Evolutionary conservation across 1,284 basidiomycete species (phyloP).

Genomic region (Melampsora medusae): DNA sequence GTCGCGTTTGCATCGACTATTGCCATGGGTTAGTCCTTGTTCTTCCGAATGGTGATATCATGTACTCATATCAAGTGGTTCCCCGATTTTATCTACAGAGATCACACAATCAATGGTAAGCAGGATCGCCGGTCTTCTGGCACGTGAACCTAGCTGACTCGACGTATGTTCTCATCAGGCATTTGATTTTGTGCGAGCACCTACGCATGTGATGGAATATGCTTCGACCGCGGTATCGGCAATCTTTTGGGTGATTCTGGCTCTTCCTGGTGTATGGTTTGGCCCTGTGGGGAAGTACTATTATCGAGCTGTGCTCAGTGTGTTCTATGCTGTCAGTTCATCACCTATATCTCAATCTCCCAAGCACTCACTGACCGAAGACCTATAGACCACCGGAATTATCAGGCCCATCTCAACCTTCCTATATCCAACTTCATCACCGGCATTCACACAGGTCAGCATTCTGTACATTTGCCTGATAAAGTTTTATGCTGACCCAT

Average conservation of each 20-base stretch:
- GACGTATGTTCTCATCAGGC: background rate
- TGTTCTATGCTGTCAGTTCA: slow-evolving; percentile 41
- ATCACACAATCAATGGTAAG: slow-evolving; percentile 41
- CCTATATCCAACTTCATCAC: slow-evolving; percentile 32
- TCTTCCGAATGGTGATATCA: background rate
- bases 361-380: background rate
- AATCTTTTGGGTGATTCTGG: slow-evolving; percentile 39
- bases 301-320: slow-evolving; percentile 42
- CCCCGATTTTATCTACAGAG: slow-evolving; percentile 10
- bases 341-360: background rate
- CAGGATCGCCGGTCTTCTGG: background rate
- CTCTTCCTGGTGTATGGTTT: slow-evolving; percentile 44
- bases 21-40: slow-evolving; percentile 34
- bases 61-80: background rate
- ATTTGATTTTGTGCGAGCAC: slow-evolving; percentile 42
- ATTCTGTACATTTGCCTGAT: background rate
- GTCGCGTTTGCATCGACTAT: slow-evolving; percentile 33
- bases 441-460: slow-evolving; percentile 35
- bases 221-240: slow-evolving; percentile 39
- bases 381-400: slow-evolving; percentile 32
- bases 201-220: slow-evolving; percentile 33
- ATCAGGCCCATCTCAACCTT: slow-evolving; percentile 39
- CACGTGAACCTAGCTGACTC: background rate
- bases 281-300: slow-evolving; percentile 44
- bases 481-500: background rate